Evolutionary conservation across 2,329 filamentous ascomycete genomes (phyloP), one percentile per base, ranked within the genome.

Genomic region (Macrophomina tecta): DNA sequence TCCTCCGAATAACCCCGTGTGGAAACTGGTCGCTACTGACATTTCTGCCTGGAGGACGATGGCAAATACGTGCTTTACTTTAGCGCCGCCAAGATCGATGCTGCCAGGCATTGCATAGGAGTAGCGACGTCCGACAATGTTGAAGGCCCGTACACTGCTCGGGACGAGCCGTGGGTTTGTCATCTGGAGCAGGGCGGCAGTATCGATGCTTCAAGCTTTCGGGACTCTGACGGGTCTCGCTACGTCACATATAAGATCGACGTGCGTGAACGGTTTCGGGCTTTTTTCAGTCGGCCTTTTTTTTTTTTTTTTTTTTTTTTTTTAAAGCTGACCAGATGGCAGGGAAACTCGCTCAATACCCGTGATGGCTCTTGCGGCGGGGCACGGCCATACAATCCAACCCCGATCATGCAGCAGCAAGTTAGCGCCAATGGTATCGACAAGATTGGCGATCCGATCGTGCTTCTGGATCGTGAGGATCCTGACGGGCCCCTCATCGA

Each of bases 181-280:
- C 62, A 36, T 16, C 52, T 67, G 16, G 64, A 65, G n/a, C 42
- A 51, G 38, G 88, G 88, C 18, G 88, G 88, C 30, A 84, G 87
- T 18, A 90, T 91, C 70, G 89, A 91, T 71, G 79, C 88, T 0
- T 80, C 85, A 0, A 87, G 86, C 4, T 90, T 89, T 75, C 71
- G 78, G 9, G 88, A 91, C 71, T 73, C 75, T 9, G 82, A 83
- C 32, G 85, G 84, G 28, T 81, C 75, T 32, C 82, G 83, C 6
- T 91, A 89, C 72, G 81, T 91, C 4, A 77, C 86, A 7, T 91
- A 89, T 79, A 91, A 91, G 75, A 80, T 90, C 30, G 89, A 91
- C 74, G 61, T 64, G 28, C 40, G 61, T 38, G 11, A 7, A 38
- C 2, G 3, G 1, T 23, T 23, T 23, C 23, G 23, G 23, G 1